Evolutionary conservation across 2,329 filamentous ascomycete genomes (phyloP).

Genomic region (Aureobasidium sp.): DNA sequence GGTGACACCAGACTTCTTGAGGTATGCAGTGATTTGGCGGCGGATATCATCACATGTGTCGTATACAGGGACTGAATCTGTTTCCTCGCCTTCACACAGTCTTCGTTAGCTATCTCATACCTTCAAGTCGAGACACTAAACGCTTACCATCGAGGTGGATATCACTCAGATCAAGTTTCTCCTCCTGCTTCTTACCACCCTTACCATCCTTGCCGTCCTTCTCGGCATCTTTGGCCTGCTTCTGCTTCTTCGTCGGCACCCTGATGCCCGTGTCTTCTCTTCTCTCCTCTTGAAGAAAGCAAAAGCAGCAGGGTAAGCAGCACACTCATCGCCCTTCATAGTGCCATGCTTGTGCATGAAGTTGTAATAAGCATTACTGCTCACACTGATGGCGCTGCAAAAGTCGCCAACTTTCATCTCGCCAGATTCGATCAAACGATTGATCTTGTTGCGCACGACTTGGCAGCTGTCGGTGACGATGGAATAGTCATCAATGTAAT

Average conservation of each 20-base stretch:
- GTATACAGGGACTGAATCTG: constrained; percentile 41
- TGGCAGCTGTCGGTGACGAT: neutral
- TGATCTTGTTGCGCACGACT: constrained; percentile 28
- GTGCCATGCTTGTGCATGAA: constrained; percentile 44
- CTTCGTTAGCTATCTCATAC: neutral
- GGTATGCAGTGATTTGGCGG: constrained; percentile 46
- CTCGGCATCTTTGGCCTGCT: constrained; percentile 23
- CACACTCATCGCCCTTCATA: constrained; percentile 25
- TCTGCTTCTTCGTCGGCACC: constrained; percentile 26
- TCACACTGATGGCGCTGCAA: constrained; percentile 31
- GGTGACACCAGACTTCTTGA: constrained; percentile 40
- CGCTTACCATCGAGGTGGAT: constrained; percentile 17
- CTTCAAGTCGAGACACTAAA: neutral
- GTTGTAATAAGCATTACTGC: constrained; percentile 25
- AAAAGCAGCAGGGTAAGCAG: constrained; percentile 24
- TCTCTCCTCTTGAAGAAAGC: constrained; percentile 43
- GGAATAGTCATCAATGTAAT: neutral
- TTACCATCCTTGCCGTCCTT: constrained; percentile 12
- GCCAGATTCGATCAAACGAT: constrained; percentile 34
- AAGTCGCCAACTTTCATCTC: constrained; percentile 40
- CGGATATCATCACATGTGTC: constrained; percentile 52
- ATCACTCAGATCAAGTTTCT: constrained; percentile 10
- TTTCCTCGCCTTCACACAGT: constrained; percentile 34
- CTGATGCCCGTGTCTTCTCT: constrained; percentile 42
- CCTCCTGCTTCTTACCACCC: neutral